These are phyloP conservation scores for Epichloe bromicola DNA, from an alignment of 2,329 filamentous ascomycete genomes.

Conservation along the genomic window DNA sequence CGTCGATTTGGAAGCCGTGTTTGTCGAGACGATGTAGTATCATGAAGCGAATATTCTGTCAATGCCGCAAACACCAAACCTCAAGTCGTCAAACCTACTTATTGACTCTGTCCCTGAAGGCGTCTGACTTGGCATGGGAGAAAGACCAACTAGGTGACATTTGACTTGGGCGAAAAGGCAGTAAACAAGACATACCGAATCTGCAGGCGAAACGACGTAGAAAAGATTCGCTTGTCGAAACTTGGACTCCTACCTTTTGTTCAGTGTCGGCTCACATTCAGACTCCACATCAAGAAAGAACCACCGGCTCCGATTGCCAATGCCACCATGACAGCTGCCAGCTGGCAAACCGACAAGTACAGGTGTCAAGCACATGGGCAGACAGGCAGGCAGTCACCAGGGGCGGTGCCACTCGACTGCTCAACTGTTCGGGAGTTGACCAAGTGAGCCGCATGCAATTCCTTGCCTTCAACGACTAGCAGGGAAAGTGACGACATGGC, in stretches of 20 bases:
- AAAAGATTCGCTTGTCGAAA: neutral
- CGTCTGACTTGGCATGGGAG: neutral
- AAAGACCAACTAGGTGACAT: neutral
- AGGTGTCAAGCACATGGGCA: constrained; percentile 1
- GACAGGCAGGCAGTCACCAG: neutral
- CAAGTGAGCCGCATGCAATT: neutral
- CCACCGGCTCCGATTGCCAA: neutral
- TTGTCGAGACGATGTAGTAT: constrained; percentile 1
- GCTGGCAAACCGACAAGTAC: constrained; percentile 1
- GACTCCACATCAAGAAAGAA: constrained; percentile 3
- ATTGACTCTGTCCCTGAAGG: neutral
- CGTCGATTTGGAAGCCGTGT: neutral
- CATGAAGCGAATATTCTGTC: neutral
- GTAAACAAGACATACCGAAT: neutral
- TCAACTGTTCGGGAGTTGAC: neutral
- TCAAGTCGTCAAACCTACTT: neutral
- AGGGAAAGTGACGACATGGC: neutral
- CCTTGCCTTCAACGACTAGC: neutral
- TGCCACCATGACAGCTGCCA: constrained; percentile 1
- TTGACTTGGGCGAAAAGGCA: neutral
- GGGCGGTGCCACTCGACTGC: neutral
- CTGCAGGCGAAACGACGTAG: neutral
- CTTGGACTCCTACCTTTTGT: constrained; percentile 4
- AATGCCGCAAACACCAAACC: neutral
- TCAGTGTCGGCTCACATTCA: constrained; percentile 4